Percentiles rank a stretch among this genome's conserved stretches.
These are phyloP conservation scores for Pestalotiopsis sp. DNA, from an alignment of 2,329 filamentous ascomycete species.

Conservation along the genomic window DNA sequence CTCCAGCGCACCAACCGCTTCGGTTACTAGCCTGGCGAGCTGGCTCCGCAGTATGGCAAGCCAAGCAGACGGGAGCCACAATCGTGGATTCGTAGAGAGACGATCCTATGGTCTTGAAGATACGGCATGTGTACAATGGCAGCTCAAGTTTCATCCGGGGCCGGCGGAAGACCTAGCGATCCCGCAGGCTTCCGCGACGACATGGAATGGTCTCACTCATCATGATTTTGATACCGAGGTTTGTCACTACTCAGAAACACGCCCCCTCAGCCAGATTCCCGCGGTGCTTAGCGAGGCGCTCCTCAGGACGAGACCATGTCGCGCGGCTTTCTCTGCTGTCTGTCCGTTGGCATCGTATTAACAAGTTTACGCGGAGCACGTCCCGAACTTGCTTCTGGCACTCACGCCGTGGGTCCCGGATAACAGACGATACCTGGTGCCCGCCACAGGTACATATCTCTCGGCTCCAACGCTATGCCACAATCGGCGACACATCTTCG, in stretches of 20 bases:
- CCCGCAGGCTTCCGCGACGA: not conserved
- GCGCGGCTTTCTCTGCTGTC: not conserved
- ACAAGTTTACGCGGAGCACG: not conserved
- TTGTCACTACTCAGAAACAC: not conserved
- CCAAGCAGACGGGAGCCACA: not conserved
- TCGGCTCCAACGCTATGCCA: not conserved
- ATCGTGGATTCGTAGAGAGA: not conserved
- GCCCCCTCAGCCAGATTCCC: not conserved
- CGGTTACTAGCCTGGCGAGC: not conserved
- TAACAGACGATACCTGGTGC: not conserved
- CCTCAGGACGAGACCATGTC: not conserved
- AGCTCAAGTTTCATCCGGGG: not conserved
- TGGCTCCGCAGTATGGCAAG: not conserved
- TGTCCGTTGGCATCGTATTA: not conserved
- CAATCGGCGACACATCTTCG: not conserved
- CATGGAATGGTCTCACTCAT: not conserved
- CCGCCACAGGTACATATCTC: not conserved
- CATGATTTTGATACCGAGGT: not conserved
- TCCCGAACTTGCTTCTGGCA: constrained; percentile 5
- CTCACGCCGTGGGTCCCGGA: not conserved
- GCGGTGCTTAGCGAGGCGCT: not conserved
- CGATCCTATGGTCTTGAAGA: not conserved
- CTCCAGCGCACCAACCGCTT: not conserved
- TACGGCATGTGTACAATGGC: not conserved
- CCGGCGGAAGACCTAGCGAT: not conserved